Base-by-base conservation (phyloP, 148 eudicot genomes). In the Rhododendron williamsianum region DNA sequence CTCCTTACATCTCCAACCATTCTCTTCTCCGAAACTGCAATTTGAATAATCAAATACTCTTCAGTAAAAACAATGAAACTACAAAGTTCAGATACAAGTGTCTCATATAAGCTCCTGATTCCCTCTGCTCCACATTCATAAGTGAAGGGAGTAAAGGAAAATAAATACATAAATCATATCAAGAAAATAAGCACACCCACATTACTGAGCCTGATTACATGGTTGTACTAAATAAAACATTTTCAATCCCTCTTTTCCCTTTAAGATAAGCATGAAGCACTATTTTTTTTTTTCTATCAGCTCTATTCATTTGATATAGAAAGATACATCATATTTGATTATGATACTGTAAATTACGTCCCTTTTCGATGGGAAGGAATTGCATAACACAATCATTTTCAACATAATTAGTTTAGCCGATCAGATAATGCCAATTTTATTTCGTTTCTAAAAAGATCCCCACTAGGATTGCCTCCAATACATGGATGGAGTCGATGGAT, bases 1-100 rank as follows among this genome's bases (percentile, higher is more conserved):
- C 87, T 95, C 95, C 87, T 93, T 92, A 87, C 95, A 95, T 85
- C 90, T 92, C 98, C 99, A 97, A 51, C 99, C 98, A 81, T 94
- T 94, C 85, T 97, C 98, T 89, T 97, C 99, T 81, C 99, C 99
- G 84, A n/a, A 97, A 88, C 99, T 97, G 94, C 88, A 92, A 88
- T 48, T 58, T 79, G 63, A 11, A 18, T n/a, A 58, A 69, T 38
- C 74, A 25, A 45, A 69, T 2, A 25, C 30, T 78, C 18, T 60
- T 30, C 73, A 84, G 85, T 18, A 49, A 16, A 30, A 73, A 51
- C 80, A 83, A 73, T 30, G 10, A 71, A 71, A 48, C n/a, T 84
- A 36, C 35, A 74, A 52, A 10, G 46, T 18, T 49, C 38, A 54
- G 27, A 73, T 84, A 19, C 78, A 35, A 84, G 6, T 27, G 23